These are phyloP conservation scores for Cordyceps tenuipes DNA, from an alignment of 2,329 filamentous ascomycete genomes.

Conservation along the genomic window DNA sequence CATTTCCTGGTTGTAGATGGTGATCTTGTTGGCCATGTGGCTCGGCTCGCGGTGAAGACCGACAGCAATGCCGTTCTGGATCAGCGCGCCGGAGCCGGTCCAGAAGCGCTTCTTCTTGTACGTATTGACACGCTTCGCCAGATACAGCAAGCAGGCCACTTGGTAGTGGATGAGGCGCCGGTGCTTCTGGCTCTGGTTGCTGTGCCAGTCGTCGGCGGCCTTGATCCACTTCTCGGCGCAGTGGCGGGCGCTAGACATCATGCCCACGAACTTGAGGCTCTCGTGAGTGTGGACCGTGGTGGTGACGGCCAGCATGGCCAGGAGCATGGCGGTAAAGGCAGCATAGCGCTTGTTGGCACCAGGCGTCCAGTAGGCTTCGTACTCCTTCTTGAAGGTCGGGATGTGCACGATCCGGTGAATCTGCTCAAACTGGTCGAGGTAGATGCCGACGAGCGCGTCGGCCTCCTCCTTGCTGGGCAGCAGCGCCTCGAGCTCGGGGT, in stretches of 20 bases:
- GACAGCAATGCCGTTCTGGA: constrained; percentile 50
- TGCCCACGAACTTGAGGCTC: constrained; percentile 46
- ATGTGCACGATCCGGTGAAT: constrained; percentile 51
- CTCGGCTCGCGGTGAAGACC: constrained; percentile 53
- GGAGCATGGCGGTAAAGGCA: constrained; percentile 47
- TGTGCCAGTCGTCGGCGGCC: constrained; percentile 46
- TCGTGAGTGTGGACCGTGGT: constrained; percentile 47
- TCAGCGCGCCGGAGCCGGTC: constrained; percentile 47
- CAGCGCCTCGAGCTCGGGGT: constrained; percentile 41
- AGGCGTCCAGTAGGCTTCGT: constrained; percentile 45
- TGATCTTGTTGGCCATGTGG: constrained; percentile 45
- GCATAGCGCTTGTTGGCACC: constrained; percentile 36
- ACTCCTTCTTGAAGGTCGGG: constrained; percentile 48
- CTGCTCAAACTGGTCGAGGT: constrained; percentile 48
- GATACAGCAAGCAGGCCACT: constrained; percentile 49
- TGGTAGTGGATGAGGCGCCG: constrained; percentile 53
- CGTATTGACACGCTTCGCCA: constrained; percentile 53
- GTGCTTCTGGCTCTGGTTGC: constrained; percentile 52
- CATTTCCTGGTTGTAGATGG: constrained; percentile 55
- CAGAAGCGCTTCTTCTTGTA: constrained; percentile 59
- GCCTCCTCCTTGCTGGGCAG: constrained; percentile 39
- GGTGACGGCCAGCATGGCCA: constrained; percentile 54
- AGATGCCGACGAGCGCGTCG: constrained; percentile 40
- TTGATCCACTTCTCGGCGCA: constrained; percentile 49
- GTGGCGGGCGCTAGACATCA: constrained; percentile 48